phyloP scores from a whole-genome alignment of 225 moss, liverwort and hornwort genomes.

The Pleurozium schreberi region DNA sequence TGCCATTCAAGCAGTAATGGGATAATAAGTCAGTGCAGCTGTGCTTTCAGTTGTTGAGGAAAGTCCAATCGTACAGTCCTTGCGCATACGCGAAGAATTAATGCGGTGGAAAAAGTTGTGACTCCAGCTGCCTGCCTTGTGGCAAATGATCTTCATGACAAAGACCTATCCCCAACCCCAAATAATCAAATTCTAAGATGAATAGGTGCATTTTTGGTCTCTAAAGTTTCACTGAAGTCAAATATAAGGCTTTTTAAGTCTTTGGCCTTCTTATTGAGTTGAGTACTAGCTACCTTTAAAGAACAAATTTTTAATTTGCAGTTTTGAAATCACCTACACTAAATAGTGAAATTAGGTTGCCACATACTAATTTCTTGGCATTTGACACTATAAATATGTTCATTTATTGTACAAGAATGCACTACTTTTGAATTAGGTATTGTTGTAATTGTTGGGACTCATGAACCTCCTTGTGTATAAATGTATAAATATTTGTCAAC shows the following conservation, averaged over 20 bases:
- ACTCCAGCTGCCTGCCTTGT: neutral
- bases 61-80: neutral
- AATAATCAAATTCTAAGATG: neutral
- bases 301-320: neutral
- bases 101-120: neutral
- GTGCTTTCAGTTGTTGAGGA: neutral
- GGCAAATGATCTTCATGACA: neutral
- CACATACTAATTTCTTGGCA: too few relatives aligned
- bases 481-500: too few relatives aligned
- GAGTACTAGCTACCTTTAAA: neutral
- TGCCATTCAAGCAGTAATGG: neutral
- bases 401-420: too few relatives aligned
- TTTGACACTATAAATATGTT: too few relatives aligned
- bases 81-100: neutral
- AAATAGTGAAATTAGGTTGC: too few relatives aligned
- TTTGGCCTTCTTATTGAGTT: neutral
- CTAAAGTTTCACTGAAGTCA: neutral
- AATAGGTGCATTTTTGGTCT: neutral
- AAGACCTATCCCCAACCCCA: neutral
- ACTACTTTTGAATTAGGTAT: too few relatives aligned
- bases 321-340: neutral
- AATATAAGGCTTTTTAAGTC: neutral
- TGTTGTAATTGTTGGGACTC: too few relatives aligned
- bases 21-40: neutral
- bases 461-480: too few relatives aligned